Evolutionary conservation across 2,329 filamentous ascomycete genomes (phyloP), one percentile per base, ranked within the genome.

Genomic region (Blumeriella jaapii): DNA sequence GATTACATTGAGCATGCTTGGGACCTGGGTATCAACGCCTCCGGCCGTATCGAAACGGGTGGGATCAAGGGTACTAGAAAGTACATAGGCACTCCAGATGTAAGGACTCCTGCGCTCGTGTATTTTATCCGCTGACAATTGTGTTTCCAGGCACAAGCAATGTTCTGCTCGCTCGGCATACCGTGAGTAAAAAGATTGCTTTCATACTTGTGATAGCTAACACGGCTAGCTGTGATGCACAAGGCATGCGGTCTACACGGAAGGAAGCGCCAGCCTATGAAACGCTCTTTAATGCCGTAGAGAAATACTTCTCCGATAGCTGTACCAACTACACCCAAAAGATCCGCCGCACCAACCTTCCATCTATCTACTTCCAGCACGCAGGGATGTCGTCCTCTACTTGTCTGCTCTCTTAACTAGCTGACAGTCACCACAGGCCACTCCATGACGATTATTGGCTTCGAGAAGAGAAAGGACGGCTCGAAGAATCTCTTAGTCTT

Each of bases 1-100:
- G 80, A 93, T 36, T 64, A 77, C 50, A 93, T 96, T 48, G 89
- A 96, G 57, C 61, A 64, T 11, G 89, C 86, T 0, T 96, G 89
- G 89, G 83, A 93, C 51, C 68, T 67, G 53, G 86, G 82, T 1
- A 84, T 91, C 54, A 91, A 93, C 50, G 55, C 70, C 3, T 68
- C 75, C 28, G 84, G 82, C 3, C 71, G 83, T 20, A 54, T 73
- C 2, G 85, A 96, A 58, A 95, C 87, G 1, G 89, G 89, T 2
- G 85, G 86, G 1, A 82, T 96, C 44, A 74, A 66, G 44, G 78
- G 78, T n/a, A 94, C 87, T 0, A 74, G 91, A 41, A 96, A 95
- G 57, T 96, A 91, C 54, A 96, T 96, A 48, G 89, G 89, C 11
- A 95, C 89, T 1, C 78, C 84, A 6, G 89, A 96, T 65, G 82